Evolutionary conservation across 805 yeast species (phyloP).

Genomic region (Lachancea sp.): DNA sequence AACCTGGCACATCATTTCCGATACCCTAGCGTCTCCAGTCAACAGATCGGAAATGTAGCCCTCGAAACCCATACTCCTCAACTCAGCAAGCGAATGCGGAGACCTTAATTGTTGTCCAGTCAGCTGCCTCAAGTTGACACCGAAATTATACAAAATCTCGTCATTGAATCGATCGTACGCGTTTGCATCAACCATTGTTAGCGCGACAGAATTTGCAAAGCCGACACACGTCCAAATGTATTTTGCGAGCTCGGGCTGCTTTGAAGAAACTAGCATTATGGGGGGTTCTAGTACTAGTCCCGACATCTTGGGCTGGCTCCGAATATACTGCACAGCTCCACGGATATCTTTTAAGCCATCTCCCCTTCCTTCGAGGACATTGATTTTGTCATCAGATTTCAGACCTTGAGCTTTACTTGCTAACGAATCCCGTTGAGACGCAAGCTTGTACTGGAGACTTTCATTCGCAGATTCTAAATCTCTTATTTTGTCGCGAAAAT

Average conservation of each 20-base stretch:
- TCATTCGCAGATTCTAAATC: constrained; percentile 38
- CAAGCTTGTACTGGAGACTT: constrained; percentile 22
- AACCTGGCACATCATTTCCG: constrained; percentile 61
- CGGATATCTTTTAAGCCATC: constrained; percentile 30
- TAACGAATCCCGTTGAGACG: constrained; percentile 30
- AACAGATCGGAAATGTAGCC: constrained; percentile 70
- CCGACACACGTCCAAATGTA: constrained; percentile 55
- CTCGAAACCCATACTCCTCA: constrained; percentile 61
- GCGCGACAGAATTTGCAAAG: constrained; percentile 47
- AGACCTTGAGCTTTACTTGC: constrained; percentile 34
- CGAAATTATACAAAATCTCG: constrained; percentile 38
- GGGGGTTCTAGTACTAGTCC: constrained; percentile 67
- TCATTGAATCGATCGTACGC: constrained; percentile 44
- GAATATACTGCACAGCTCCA: constrained; percentile 29
- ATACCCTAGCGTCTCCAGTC: constrained; percentile 64
- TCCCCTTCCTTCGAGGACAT: constrained; percentile 35
- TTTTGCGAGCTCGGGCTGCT: constrained; percentile 43
- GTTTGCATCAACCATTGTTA: constrained; percentile 50
- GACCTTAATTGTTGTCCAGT: constrained; percentile 16
- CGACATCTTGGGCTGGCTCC: constrained; percentile 35
- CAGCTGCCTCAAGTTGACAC: constrained; percentile 53
- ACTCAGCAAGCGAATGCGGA: constrained; percentile 29
- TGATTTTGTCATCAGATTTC: constrained; percentile 46
- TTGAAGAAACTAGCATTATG: constrained; percentile 51
- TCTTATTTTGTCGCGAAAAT: constrained; percentile 27